A percentile compares a stretch with the other conserved stretches of the same genome.
Conservation (phyloP, 2,329 filamentous ascomycete genomes). For the Fusarium sp. region DNA sequence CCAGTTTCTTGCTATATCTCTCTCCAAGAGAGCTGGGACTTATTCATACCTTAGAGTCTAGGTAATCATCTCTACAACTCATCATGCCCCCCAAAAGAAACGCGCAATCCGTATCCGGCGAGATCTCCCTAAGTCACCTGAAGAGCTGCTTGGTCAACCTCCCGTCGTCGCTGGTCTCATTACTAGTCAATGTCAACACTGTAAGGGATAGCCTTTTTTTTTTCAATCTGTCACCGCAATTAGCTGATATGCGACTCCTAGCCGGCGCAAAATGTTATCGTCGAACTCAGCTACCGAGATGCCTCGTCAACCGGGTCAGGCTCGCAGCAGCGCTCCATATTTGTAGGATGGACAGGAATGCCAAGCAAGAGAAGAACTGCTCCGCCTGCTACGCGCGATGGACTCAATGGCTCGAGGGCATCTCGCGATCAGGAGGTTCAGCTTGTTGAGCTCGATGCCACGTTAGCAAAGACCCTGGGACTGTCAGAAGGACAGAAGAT, state of each 20-base stretch:
- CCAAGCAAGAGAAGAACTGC: constrained; percentile 86
- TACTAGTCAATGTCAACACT: constrained; percentile 90
- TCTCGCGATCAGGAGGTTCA: constrained; percentile 79
- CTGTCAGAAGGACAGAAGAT: constrained; percentile 86
- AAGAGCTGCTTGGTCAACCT: constrained; percentile 97
- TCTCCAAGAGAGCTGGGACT: neutral
- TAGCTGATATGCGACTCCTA: constrained; percentile 51
- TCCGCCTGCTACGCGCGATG: constrained; percentile 78
- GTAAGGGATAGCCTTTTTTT: constrained; percentile 61
- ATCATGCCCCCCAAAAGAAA: constrained; percentile 64
- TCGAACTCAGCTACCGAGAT: constrained; percentile 82
- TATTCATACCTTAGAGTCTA: constrained; percentile 6
- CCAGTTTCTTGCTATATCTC: constrained; percentile 13
- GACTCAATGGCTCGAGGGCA: constrained; percentile 70
- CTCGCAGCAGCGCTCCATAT: constrained; percentile 75
- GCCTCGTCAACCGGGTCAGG: constrained; percentile 60
- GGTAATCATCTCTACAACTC: constrained; percentile 1
- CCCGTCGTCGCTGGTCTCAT: constrained; percentile 82
- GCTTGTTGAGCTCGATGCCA: constrained; percentile 87
- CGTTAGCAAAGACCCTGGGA: constrained; percentile 80
- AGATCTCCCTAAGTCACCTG: constrained; percentile 85
- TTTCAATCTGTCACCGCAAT: neutral
- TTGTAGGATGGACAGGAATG: constrained; percentile 97
- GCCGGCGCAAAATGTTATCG: constrained; percentile 94
- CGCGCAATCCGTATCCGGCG: constrained; percentile 75